These are phyloP conservation scores for Durotheca rogersii DNA, from an alignment of 495 filamentous ascomycete species.

Conservation along the genomic window DNA sequence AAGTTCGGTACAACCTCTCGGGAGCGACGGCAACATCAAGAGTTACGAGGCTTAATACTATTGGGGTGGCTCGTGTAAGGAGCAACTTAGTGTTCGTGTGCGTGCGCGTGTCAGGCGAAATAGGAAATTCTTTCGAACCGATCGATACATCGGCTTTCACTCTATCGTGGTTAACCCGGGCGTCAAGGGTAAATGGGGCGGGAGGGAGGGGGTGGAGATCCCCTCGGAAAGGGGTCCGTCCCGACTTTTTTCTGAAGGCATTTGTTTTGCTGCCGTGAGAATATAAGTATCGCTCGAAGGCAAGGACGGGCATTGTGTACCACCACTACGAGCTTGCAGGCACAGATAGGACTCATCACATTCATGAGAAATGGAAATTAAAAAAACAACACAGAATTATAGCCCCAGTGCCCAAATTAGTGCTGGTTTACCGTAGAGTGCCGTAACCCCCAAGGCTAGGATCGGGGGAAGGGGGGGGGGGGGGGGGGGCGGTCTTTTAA, in stretches of 20 bases:
- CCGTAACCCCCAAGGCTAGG: too few relatives aligned
- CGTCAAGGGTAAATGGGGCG: conserved; percentile 14
- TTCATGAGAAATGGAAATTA: conserved; percentile 20
- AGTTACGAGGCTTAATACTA: conserved; percentile 48
- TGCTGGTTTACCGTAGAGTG: too few relatives aligned
- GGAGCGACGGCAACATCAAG: conserved; percentile 58
- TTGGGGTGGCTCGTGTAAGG: not conserved
- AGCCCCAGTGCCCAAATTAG: too few relatives aligned
- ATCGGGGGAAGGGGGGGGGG: too few relatives aligned
- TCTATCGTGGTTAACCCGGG: conserved; percentile 8
- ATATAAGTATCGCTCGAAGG: too few relatives aligned
- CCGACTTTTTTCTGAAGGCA: conserved; percentile 6
- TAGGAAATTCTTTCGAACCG: conserved; percentile 13
- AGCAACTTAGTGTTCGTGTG: too few relatives aligned
- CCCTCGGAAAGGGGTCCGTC: too few relatives aligned
- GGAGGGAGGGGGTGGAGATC: too few relatives aligned
- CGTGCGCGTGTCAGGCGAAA: conserved; percentile 22
- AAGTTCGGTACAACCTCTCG: conserved; percentile 62
- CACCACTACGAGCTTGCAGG: conserved; percentile 8
- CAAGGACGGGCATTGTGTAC: too few relatives aligned
- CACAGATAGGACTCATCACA: conserved; percentile 24
- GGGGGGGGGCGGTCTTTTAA: too few relatives aligned
- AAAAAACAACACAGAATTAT: too few relatives aligned
- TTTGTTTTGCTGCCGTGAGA: too few relatives aligned
- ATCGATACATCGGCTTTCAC: conserved; percentile 5